phyloP scores from a whole-genome alignment of 2,329 filamentous ascomycete genomes.

The Talaromyces rugulosus region DNA sequence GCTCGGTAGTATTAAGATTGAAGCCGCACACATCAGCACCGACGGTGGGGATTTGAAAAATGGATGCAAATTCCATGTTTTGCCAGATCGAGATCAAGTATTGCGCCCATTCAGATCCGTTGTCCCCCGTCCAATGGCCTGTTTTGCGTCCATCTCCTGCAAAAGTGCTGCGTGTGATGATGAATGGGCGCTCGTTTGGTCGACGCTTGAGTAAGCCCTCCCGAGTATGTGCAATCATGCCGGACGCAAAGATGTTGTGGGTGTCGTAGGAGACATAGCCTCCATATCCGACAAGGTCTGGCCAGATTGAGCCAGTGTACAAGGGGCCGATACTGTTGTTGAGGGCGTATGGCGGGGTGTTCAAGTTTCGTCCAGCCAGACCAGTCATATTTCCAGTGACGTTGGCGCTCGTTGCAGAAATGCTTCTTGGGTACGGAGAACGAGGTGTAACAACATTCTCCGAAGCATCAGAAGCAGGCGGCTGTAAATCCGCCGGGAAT shows the following conservation, averaged over 20 bases:
- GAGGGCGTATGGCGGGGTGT: constrained; percentile 63
- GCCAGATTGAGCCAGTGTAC: constrained; percentile 59
- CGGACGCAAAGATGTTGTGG: constrained; percentile 71
- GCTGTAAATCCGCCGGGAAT: constrained; percentile 66
- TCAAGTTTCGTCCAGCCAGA: constrained; percentile 58
- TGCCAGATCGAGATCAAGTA: constrained; percentile 57
- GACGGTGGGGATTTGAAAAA: constrained; percentile 66
- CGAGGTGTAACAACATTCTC: not conserved
- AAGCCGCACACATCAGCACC: constrained; percentile 77
- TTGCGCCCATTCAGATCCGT: constrained; percentile 54
- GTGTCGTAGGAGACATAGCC: constrained; percentile 68
- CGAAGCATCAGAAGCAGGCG: constrained; percentile 24
- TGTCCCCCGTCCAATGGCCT: constrained; percentile 59
- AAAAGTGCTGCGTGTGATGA: constrained; percentile 74
- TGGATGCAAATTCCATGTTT: constrained; percentile 58
- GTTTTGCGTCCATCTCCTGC: constrained; percentile 62
- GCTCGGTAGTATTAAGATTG: constrained; percentile 60
- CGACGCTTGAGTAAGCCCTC: constrained; percentile 63
- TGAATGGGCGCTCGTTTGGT: constrained; percentile 60
- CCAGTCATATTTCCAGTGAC: constrained; percentile 35
- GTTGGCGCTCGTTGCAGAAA: not conserved
- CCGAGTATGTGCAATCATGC: constrained; percentile 63
- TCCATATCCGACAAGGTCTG: constrained; percentile 60
- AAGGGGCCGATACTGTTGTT: constrained; percentile 54
- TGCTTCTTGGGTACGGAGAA: not conserved